Base-by-base conservation (phyloP, 225 moss, liverwort and hornwort species). In the Sphagnum tenellum region DNA sequence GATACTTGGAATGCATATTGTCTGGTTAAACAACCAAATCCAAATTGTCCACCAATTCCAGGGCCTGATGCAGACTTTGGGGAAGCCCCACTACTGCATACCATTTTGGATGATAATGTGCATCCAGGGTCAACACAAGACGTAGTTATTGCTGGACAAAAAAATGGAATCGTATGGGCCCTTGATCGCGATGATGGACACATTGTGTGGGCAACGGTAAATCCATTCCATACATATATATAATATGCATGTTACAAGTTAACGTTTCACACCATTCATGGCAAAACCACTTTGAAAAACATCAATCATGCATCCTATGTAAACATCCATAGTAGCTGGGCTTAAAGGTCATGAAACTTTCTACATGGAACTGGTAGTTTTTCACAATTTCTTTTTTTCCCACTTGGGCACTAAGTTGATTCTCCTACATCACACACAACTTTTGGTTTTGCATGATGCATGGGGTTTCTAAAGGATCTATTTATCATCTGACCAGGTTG, bases 31-130 rank as follows among this genome's bases (percentile, higher is more conserved):
- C 62, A 73, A 5, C 13, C 52, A 2, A 29, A 1, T 29, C 69
- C 53, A 2, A 64, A 66, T 29, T 81, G 77, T 50, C 77, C 77
- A 4, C 8, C 7, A 0, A 61, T 48, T 47, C 63, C 71, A 2
- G 80, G 76, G 7, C 5, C 55, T 48, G 80, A 81, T 50, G 73
- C 61, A 12, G 74, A 81, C 57, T 81, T 77, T 10, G 77, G 80
- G 11, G 70, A 77, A 63, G 69, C 64, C 52, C 74, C 77, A 0
- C 63, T 81, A 71, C 48, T 81, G 58, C 62, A 73, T 12, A 66
- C 73, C 2, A 55, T 76, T 59, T 1, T 29, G 29, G 29, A 29
- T 29, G 29, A 29, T 29, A 29, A 29, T 29, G 29, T 29, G 29
- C 29, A 29, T 29, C 29, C 29, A 8, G 55, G 48, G 57, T 52